Percentiles rank a stretch among this genome's conserved stretches.
Conservation (phyloP, 768 basidiomycete species). For the Cantharellus anzutake region DNA sequence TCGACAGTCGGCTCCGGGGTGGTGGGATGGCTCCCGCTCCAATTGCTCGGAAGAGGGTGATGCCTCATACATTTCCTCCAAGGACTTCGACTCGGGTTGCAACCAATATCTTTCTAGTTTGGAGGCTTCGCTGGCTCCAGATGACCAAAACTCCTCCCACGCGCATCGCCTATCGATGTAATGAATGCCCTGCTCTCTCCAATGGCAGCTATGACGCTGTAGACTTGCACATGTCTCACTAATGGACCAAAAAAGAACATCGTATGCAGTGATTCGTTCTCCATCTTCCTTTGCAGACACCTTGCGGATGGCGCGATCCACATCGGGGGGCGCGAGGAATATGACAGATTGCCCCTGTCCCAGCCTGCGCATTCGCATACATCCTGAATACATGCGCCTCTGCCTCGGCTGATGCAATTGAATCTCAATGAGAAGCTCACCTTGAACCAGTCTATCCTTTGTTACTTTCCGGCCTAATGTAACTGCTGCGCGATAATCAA, state of each 20-base stretch:
- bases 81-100: conserved; percentile 21
- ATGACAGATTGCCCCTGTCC: conserved; percentile 29
- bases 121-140: not conserved
- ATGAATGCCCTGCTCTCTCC: not conserved
- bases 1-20: not conserved
- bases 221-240: not conserved
- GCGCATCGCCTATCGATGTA: not conserved
- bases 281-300: not conserved
- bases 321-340: conserved; percentile 28
- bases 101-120: conserved; percentile 15
- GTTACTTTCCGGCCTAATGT: conserved; percentile 12
- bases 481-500: not conserved
- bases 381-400: conserved; percentile 18
- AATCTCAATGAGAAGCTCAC: conserved; percentile 13
- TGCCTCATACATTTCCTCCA: conserved; percentile 19
- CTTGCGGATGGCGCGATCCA: conserved; percentile 19
- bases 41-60: not conserved
- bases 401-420: not conserved
- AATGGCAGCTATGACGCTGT: not conserved
- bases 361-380: conserved; percentile 35
- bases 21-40: not conserved
- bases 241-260: conserved; percentile 16
- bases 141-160: not conserved
- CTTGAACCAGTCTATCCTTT: conserved; percentile 35
- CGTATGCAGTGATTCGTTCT: conserved; percentile 9